Evolutionary conservation across 2,329 filamentous ascomycete genomes (phyloP).

Genomic region (Scedosporium dehoogii): DNA sequence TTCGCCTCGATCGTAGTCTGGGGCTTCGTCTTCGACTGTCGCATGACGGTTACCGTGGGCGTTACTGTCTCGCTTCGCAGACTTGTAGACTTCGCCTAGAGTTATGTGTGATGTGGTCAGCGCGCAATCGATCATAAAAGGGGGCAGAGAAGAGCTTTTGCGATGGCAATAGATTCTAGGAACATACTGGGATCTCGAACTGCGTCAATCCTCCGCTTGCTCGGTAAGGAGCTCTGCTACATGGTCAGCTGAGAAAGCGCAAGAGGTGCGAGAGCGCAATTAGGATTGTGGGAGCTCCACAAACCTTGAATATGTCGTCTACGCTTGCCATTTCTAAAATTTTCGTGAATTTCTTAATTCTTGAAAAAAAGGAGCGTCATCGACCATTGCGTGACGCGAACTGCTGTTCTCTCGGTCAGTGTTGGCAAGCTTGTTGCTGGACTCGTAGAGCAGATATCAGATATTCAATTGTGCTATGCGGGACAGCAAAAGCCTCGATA

Average conservation of each 20-base stretch:
- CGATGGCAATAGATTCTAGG: background rate
- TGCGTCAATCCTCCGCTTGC: conserved; percentile 55
- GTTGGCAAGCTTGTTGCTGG: no score
- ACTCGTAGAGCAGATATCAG: no score
- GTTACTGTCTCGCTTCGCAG: conserved; percentile 40
- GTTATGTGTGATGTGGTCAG: background rate
- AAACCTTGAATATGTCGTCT: conserved; percentile 48
- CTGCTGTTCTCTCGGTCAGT: no score
- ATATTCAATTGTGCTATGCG: no score
- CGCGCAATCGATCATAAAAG: background rate
- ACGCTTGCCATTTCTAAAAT: conserved; percentile 39
- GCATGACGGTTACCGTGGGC: conserved; percentile 32
- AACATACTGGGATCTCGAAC: conserved; percentile 51
- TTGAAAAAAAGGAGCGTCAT: background rate
- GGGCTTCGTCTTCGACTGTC: conserved; percentile 27
- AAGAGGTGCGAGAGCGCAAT: background rate
- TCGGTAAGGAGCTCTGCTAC: conserved; percentile 17
- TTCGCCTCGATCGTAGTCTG: conserved; percentile 32
- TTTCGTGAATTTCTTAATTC: conserved; percentile 17
- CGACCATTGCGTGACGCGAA: no score
- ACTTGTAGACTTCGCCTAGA: conserved; percentile 54
- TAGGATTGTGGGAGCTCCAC: background rate
- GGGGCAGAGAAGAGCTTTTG: background rate
- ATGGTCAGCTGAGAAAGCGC: background rate
- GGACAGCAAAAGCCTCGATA: no score